Conservation (phyloP, 2,329 filamentous ascomycete species). For the Fusarium hainanense region DNA sequence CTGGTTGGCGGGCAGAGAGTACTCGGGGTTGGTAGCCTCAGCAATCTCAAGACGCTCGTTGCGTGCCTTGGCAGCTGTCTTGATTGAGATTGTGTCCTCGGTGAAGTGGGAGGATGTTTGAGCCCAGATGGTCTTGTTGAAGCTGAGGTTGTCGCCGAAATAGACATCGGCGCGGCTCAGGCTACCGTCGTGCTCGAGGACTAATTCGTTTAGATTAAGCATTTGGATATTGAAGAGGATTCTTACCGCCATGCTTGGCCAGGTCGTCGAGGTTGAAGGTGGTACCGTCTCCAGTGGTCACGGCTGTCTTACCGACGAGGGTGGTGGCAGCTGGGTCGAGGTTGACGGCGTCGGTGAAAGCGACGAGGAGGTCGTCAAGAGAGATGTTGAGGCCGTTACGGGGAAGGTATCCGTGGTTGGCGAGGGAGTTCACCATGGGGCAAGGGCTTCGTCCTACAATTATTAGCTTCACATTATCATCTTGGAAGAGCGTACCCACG, state of each 20-base stretch:
- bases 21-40: conserved; percentile 34
- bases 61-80: conserved; percentile 33
- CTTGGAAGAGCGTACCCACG: conserved; percentile 12
- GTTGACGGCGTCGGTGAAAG: conserved; percentile 40
- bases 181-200: conserved; percentile 40
- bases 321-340: conserved; percentile 41
- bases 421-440: conserved; percentile 37
- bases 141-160: conserved; percentile 41
- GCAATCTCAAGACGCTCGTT: conserved; percentile 35
- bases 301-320: conserved; percentile 35
- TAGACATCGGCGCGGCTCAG: conserved; percentile 38
- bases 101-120: conserved; percentile 34
- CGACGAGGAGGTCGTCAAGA: conserved; percentile 31
- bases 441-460: conserved; percentile 36
- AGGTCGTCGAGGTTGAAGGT: conserved; percentile 41
- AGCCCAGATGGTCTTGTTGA: conserved; percentile 41
- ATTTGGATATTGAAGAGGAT: fast-evolving
- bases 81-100: conserved; percentile 37
- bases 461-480: not conserved
- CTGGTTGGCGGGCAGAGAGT: conserved; percentile 6
- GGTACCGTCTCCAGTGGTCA: conserved; percentile 32
- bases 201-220: not conserved
- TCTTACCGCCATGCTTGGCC: conserved; percentile 34
- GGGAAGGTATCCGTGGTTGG: conserved; percentile 43
- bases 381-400: conserved; percentile 34